Evolutionary conservation across 176 grass and related monocot species (phyloP).

Genomic region (Paspalum vaginatum): DNA sequence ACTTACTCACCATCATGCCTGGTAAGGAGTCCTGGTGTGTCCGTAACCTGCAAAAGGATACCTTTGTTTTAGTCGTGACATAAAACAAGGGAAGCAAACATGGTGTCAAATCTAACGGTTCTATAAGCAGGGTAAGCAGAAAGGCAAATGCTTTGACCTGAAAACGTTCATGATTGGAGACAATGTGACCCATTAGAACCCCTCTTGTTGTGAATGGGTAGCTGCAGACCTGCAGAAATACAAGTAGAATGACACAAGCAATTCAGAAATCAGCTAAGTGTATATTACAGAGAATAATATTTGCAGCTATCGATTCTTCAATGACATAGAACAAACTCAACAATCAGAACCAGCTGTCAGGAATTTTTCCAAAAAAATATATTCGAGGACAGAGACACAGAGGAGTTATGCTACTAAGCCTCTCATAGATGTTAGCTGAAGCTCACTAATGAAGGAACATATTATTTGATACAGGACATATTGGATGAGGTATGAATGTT

Average conservation of each 20-base stretch:
- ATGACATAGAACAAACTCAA: slow-evolving; percentile 8
- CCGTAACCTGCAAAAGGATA: slow-evolving; percentile 77
- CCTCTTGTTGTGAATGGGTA: slow-evolving; percentile 99
- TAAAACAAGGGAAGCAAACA: not conserved
- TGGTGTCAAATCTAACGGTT: not conserved
- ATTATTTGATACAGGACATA: slow-evolving; percentile 1
- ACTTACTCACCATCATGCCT: slow-evolving; percentile 74
- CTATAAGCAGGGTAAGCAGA: not conserved
- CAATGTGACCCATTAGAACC: slow-evolving; percentile 96
- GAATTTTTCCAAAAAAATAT: not conserved
- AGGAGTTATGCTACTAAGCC: not conserved
- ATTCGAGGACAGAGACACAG: not conserved
- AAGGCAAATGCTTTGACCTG: slow-evolving; percentile 56
- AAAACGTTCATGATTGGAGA: slow-evolving; percentile 89
- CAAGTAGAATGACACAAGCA: not conserved
- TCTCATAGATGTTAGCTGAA: slow-evolving; percentile 7
- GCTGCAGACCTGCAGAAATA: slow-evolving; percentile 80
- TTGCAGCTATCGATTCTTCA: not conserved
- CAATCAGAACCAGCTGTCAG: not conserved
- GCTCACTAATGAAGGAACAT: not conserved
- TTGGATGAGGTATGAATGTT: not conserved
- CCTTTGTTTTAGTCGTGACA: not conserved
- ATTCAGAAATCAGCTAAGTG: not conserved
- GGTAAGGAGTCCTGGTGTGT: slow-evolving; percentile 89
- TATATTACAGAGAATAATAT: not conserved